Base-by-base conservation (phyloP, 148 eudicot genomes). In the Fallopia convolvulus region DNA sequence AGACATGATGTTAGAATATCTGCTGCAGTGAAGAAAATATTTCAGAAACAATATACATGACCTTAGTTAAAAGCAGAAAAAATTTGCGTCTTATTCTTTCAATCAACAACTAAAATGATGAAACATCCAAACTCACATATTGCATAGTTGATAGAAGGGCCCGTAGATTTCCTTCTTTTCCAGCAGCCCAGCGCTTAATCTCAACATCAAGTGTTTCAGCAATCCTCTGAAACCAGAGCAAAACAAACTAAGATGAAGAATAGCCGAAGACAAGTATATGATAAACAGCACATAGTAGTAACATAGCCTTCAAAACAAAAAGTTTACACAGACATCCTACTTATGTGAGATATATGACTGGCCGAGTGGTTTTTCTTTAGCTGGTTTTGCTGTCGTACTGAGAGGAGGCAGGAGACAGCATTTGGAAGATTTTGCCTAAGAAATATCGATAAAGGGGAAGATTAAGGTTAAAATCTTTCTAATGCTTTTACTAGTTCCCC, bases 121-220 rank as follows among this genome's bases (percentile, higher is more conserved):
- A 65, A 65, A 12, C n/a, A 14, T 30, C n/a, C 40, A 65, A 30
- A 83, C 88, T 48, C 77, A 86, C 88, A 80, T 86, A 83, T 79
- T 86, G 88, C 76, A 86, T 30, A 40, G 88, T 86, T 65, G 88
- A 83, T 46, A 86, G 74, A 13, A 86, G 86, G 76, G 88, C 86
- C 46, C 88, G 88, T 73, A 86, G 70, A 56, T 86, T 86, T 50
- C 88, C 88, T 77, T 86, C 86, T 75, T 86, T 86, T 42, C 88
- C 88, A 46, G 88, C 78, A 36, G 88, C 80, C 88, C 88, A 86
- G 42, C 86, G 86, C 76, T 79, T 82, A 75, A 86, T 86, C 80
- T 86, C 86, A 63, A 78, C 82, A 74, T 86, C 88, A 77, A 83
- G 86, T 75, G 88, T 78, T 76, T 86, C 86, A 61, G 75, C 81